Conservation (phyloP, 768 basidiomycete genomes). For the Stropharia rugosoannulata region DNA sequence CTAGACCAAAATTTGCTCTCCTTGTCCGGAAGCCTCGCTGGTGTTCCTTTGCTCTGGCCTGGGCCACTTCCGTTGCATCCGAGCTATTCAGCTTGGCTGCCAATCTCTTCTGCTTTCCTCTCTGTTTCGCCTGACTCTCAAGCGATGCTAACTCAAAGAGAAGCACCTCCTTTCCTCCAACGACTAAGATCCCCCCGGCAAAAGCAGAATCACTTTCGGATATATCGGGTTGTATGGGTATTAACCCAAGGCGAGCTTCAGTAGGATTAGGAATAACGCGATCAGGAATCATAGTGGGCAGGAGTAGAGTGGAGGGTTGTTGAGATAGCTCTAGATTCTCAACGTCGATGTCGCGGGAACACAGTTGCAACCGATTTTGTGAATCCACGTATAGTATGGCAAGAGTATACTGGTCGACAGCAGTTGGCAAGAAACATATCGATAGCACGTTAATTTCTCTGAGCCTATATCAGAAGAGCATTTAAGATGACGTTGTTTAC, state of each 20-base stretch:
- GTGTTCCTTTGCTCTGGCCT: constrained; percentile 55
- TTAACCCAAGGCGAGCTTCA: constrained; percentile 38
- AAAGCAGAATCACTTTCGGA: constrained; percentile 29
- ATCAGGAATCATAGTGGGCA: constrained; percentile 50
- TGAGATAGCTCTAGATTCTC: constrained; percentile 50
- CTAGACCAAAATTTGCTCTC: constrained; percentile 54
- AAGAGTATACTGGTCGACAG: constrained; percentile 45
- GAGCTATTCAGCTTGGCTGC: constrained; percentile 50
- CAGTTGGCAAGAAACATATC: constrained; percentile 56
- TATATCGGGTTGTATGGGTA: constrained; percentile 36
- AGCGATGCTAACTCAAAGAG: constrained; percentile 57
- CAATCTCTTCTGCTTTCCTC: constrained; percentile 51
- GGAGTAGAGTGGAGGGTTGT: constrained; percentile 45
- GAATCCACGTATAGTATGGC: constrained; percentile 72
- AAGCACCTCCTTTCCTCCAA: constrained; percentile 66
- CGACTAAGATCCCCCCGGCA: constrained; percentile 68
- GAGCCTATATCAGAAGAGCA: constrained; percentile 36
- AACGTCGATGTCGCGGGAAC: constrained; percentile 54
- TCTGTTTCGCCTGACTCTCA: constrained; percentile 49
- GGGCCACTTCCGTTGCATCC: constrained; percentile 38
- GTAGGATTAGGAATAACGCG: constrained; percentile 44
- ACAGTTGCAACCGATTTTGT: constrained; percentile 58
- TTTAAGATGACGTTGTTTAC: background rate
- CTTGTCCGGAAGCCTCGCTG: constrained; percentile 52
- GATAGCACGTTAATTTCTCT: constrained; percentile 70